Conservation (phyloP, 78 protist genomes). For the slime mould (Dictyostelium discoideum) region DNA sequence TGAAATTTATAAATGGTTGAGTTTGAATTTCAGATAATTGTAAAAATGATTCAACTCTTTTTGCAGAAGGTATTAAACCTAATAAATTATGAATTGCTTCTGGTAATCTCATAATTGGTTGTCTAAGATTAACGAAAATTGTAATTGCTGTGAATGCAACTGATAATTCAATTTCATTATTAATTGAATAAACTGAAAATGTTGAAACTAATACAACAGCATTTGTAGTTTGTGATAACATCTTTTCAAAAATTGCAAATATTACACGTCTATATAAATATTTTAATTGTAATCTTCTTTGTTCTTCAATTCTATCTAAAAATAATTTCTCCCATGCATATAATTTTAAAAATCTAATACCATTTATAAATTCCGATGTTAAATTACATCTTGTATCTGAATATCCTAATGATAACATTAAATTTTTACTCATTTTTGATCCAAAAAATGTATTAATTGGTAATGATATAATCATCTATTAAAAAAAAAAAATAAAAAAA, state of each 20-base stretch:
- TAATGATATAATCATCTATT: neutral
- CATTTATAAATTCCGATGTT: constrained; percentile 23
- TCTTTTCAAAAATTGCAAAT: neutral
- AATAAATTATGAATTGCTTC: neutral
- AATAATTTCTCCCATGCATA: constrained; percentile 67
- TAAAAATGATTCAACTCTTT: constrained; percentile 20
- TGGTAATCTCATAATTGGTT: constrained; percentile 34
- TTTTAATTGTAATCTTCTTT: neutral
- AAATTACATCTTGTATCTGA: constrained; percentile 12
- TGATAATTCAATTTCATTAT: neutral
- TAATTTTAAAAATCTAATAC: constrained; percentile 34
- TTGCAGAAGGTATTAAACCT: neutral
- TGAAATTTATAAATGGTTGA: neutral
- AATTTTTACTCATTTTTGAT: neutral
- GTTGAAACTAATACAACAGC: constrained; percentile 43
- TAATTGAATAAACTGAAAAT: neutral
- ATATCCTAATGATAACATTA: neutral
- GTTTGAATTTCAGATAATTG: neutral
- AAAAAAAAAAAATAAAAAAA: no score
- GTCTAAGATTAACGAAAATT: constrained; percentile 27
- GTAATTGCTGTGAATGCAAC: constrained; percentile 51
- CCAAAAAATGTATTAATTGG: constrained; percentile 11
- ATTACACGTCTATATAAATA: neutral
- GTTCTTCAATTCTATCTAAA: neutral
- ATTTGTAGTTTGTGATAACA: neutral